These are phyloP conservation scores for Hypoxylon sp. DNA, from an alignment of 2,329 filamentous ascomycete species.

Conservation along the genomic window DNA sequence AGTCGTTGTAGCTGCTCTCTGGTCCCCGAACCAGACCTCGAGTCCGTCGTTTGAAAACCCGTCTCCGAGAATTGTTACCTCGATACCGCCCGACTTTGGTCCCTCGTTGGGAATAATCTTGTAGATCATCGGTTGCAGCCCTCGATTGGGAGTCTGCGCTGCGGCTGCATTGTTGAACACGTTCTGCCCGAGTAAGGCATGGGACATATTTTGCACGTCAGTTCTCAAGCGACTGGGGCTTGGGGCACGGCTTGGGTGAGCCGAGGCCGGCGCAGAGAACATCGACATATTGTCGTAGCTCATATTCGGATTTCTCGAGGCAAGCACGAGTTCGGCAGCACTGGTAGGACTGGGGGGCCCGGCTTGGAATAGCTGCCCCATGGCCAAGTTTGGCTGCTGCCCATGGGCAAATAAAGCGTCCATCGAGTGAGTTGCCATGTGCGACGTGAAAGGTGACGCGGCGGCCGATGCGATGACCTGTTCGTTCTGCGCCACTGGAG, in stretches of 20 bases:
- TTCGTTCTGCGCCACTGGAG: conserved; percentile 43
- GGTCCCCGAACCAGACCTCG: conserved; percentile 82
- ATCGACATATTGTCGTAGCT: conserved; percentile 72
- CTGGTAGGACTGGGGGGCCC: conserved; percentile 73
- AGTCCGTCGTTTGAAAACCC: conserved; percentile 77
- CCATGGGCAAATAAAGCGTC: conserved; percentile 45
- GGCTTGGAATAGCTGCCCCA: conserved; percentile 56
- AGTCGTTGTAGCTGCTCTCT: conserved; percentile 72
- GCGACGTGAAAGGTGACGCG: conserved; percentile 63
- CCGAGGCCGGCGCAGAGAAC: conserved; percentile 75
- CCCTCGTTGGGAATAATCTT: conserved; percentile 86
- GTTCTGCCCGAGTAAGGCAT: conserved; percentile 51
- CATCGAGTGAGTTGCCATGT: conserved; percentile 53
- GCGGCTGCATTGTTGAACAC: conserved; percentile 59
- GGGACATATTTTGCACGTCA: conserved; percentile 53
- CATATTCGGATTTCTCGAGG: conserved; percentile 64
- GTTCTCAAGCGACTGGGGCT: conserved; percentile 69
- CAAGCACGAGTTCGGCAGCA: conserved; percentile 61
- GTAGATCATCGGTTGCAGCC: conserved; percentile 70
- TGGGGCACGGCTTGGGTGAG: conserved; percentile 78
- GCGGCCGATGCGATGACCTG: conserved; percentile 48
- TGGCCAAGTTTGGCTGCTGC: conserved; percentile 37
- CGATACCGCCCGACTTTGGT: conserved; percentile 81
- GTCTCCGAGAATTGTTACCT: conserved; percentile 84
- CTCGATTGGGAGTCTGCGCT: conserved; percentile 56